Evolutionary conservation across 2,329 filamentous ascomycete species (phyloP), one percentile per base, ranked within the genome.

Genomic region (Camillea tinctor): DNA sequence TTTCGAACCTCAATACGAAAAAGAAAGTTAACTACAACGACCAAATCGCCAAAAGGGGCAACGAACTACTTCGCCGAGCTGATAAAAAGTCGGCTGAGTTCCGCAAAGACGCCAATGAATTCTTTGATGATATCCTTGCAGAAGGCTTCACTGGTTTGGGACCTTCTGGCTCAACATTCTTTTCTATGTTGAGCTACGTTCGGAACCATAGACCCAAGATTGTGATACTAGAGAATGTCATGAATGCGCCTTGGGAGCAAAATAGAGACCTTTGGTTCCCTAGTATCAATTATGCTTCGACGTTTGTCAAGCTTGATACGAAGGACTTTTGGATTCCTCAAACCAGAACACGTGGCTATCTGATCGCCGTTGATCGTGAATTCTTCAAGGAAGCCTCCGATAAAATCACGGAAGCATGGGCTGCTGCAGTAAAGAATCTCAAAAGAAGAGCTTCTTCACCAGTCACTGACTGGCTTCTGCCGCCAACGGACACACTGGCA

Each of bases 291-390:
- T 94, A 93, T 66, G 71, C 78, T 1, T 81, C 81, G 0, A 68
- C 70, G 0, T 80, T 78, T 53, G 64, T 79, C 0, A 76, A 74
- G 4, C 75, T 90, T 0, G 89, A 93, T 66, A 89, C 86, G 0
- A 92, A 92, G 69, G 74, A 89, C 2, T 92, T 82, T 66, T 91
- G 91, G 60, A 74, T 93, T 0, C 91, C 91, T 0, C 91, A 94
- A 57, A 92, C 88, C 0, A 79, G 88, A 1, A 73, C 77, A 49
- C 79, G 88, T 36, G 83, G 81, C 1, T 90, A 90, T 67, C 77
- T 88, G 63, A 68, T 89, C 26, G 84, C 81, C 15, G 69, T 88
- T n/a, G 77, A 84, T 58, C 74, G 72, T 13, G 54, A 76, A 26
- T 62, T 70, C 1, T 75, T 76, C 22, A 73, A 60, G 0, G 62